Evolutionary conservation across 495 filamentous ascomycete genomes (phyloP).

Genomic region (Beverwykella pulmonaria): DNA sequence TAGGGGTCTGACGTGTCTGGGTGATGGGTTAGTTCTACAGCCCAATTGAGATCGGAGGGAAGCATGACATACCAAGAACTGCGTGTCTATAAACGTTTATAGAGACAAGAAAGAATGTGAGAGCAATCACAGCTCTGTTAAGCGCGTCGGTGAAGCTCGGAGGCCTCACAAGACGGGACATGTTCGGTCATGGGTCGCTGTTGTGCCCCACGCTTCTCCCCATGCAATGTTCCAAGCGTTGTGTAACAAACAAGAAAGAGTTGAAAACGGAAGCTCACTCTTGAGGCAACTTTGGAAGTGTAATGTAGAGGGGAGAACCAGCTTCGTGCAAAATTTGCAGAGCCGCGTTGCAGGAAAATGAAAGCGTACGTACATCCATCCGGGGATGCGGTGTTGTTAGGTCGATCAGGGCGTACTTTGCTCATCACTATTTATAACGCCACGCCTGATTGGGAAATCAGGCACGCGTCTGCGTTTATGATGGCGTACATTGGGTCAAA

Average conservation of each 20-base stretch:
- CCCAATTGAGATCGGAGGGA: background rate
- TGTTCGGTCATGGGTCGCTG: background rate
- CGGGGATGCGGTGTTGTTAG: background rate
- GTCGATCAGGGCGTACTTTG: too few species aligned
- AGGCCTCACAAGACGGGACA: background rate
- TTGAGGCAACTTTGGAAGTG: too few species aligned
- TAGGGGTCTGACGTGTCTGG: constrained; percentile 56
- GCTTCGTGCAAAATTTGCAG: too few species aligned
- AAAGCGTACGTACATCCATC: background rate
- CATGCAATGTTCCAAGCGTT: background rate
- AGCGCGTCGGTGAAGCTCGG: background rate
- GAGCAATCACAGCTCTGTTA: background rate
- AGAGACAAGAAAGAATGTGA: constrained; percentile 1
- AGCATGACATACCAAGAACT: background rate
- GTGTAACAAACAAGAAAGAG: too few species aligned
- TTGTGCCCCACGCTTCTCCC: background rate
- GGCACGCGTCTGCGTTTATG: background rate
- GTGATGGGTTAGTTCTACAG: background rate
- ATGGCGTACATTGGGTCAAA: background rate
- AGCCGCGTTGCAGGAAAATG: background rate
- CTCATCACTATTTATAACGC: too few species aligned
- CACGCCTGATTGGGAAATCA: too few species aligned
- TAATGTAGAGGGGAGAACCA: too few species aligned
- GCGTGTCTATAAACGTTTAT: background rate
- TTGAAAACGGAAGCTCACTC: too few species aligned